Evolutionary conservation across 2,329 filamentous ascomycete species (phyloP).

Genomic region (Thyridium curvatum): DNA sequence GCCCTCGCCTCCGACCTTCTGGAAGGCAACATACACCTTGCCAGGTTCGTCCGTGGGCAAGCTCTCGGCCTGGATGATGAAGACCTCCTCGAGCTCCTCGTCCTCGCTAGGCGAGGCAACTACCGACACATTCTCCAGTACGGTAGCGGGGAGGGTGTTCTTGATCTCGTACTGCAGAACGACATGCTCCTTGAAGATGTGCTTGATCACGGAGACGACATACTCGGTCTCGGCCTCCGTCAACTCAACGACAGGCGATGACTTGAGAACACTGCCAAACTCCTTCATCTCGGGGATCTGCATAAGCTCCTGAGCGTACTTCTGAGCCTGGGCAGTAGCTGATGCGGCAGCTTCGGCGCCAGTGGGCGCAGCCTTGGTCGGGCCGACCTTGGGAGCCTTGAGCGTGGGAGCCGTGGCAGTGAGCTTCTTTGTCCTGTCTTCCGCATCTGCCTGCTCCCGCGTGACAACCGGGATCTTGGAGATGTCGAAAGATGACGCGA

Average conservation of each 20-base stretch:
- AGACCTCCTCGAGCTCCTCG: constrained; percentile 82
- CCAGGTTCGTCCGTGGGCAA: constrained; percentile 81
- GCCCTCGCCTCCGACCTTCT: constrained; percentile 68
- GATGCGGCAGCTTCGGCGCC: constrained; percentile 71
- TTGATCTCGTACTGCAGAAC: constrained; percentile 96
- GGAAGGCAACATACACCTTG: constrained; percentile 92
- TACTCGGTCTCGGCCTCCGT: constrained; percentile 98
- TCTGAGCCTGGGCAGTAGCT: constrained; percentile 74
- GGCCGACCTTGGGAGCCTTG: constrained; percentile 81
- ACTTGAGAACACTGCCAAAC: constrained; percentile 89
- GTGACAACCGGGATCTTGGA: constrained; percentile 87
- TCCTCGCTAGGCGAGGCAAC: constrained; percentile 74
- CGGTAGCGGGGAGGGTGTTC: constrained; percentile 88
- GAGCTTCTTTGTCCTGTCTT: constrained; percentile 95
- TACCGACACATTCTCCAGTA: constrained; percentile 84
- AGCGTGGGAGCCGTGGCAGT: constrained; percentile 86
- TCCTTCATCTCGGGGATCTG: constrained; percentile 86
- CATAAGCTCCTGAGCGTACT: constrained; percentile 82
- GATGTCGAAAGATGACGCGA: constrained; percentile 83
- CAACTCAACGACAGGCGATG: constrained; percentile 76
- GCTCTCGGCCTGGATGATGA: constrained; percentile 83
- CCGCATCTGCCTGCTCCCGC: constrained; percentile 89
- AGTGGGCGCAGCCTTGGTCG: constrained; percentile 62
- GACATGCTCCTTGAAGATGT: constrained; percentile 95
- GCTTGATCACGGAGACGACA: constrained; percentile 88